Evolutionary conservation across 2,329 filamentous ascomycete genomes (phyloP), one percentile per base, ranked within the genome.

Genomic region (Sordariomycetes sp.): DNA sequence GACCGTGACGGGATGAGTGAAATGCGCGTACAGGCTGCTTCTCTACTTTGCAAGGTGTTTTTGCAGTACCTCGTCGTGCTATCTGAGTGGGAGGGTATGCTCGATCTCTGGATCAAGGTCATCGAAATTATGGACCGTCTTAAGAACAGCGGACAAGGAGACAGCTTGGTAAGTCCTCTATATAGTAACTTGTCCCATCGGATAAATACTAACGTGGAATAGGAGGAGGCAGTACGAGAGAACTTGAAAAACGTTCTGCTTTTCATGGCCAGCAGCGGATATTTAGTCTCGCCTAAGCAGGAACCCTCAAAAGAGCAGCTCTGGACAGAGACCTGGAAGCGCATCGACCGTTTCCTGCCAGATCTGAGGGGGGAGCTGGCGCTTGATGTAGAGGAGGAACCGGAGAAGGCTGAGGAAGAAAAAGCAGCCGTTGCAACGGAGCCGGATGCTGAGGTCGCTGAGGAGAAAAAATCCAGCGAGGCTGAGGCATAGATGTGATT

Each of bases 151-250:
- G 90, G 90, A 1, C 87, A 94, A 56, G 86, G 86, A 17, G 87
- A 94, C 50, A 90, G 82, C 48, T 61, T 94, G 53, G 84, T 88
- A 73, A 61, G 80, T 69, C 28, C 20, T 23, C 18, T 19, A 31
- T 19, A 8, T 10, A 26, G 23, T 25, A 23, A 20, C 16, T 25
- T 28, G 11, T 11, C 14, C 16, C n/a, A 15, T n/a, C 14, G n/a
- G 21, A 15, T 10, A 15, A 20, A 28, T 30, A 24, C 35, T 37
- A 21, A 37, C 23, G 14, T 8, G 17, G 20, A 17, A 6, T 46
- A 94, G 79, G 87, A 94, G 59, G 92, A 98, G 64, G 90, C 92
- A 10, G 87, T 96, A 3, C 84, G 86, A 1, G 92, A 98, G 58
- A 92, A 86, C 44, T 65, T 98, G 38, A 98, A 98, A 62, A 98